Conservation (phyloP, 192 early-diverging fungal genomes). For the Backusella tuberculispora region DNA sequence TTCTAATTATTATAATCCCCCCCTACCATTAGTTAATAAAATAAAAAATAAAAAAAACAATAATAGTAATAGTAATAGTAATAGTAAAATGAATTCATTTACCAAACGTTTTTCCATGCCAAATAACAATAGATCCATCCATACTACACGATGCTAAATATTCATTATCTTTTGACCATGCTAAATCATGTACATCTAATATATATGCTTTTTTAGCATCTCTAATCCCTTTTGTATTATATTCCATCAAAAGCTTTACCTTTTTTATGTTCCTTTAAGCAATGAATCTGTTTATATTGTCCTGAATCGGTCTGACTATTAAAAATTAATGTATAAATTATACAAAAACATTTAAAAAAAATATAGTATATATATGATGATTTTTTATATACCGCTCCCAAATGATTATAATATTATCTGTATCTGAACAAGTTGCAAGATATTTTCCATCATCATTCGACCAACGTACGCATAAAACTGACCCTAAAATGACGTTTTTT, state of each 20-base stretch:
- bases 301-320: background rate
- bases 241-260: background rate
- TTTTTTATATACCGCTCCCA: slow-evolving; percentile 68
- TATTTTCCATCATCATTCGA: slow-evolving; percentile 69
- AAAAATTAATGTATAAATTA: too few species aligned
- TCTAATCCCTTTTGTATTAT: too few species aligned
- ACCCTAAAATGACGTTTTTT: slow-evolving; percentile 51
- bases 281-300: background rate
- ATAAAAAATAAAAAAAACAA: background rate
- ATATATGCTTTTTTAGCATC: too few species aligned
- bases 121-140: slow-evolving; percentile 83
- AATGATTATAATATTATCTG: slow-evolving; percentile 87
- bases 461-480: slow-evolving; percentile 90
- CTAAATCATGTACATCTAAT: slow-evolving; percentile 84
- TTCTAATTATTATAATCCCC: slow-evolving; percentile 33
- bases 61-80: too few species aligned
- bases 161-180: slow-evolving; percentile 87
- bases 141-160: slow-evolving; percentile 91
- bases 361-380: too few species aligned
- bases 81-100: slow-evolving; percentile 12
- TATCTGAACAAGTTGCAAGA: slow-evolving; percentile 89
- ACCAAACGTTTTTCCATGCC: slow-evolving; percentile 86
- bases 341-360: background rate
- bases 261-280: background rate
- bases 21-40: background rate